Evolutionary conservation across 768 basidiomycete genomes (phyloP), one percentile per base, ranked within the genome.

Genomic region (Hortiboletus flavorubellus): DNA sequence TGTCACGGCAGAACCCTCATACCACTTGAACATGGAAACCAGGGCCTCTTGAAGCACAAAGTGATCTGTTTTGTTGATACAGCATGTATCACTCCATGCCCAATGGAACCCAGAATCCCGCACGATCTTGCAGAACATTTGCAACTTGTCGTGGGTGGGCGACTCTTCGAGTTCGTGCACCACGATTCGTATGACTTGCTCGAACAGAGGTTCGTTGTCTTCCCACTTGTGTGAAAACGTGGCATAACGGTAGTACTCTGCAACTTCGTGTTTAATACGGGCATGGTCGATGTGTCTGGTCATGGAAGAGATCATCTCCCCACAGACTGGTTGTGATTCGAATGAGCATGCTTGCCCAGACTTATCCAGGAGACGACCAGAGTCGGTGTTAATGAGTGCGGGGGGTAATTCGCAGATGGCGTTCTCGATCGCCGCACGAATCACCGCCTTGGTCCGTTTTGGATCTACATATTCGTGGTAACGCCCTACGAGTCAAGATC

Each of bases 301-400:
- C 45, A n/a, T 39, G n/a, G 60, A 60, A 2, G 54, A 56, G 16
- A 53, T 3, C 9, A 56, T 12, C 26, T 56, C 37, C 37, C 14
- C 6, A 29, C 60, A 59, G 9, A 33, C 3, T 23, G 53, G 35
- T 1, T 37, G 18, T 4, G 31, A 39, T 38, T 60, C 53, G 8
- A 60, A 59, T 48, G 41, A 16, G 29, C 37, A n/a, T 0, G 41
- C 53, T 18, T 54, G 56, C 7, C 26, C 30, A 1, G 18, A 26
- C 39, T 51, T 54, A 46, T 51, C 21, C 15, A 31, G 10, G 8
- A 59, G 41, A 38, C 57, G 43, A 2, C 46, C 57, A 2, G 57
- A 46, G 1, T 9, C 29, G 3, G 46, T 60, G 26, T 60, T 49
- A 4, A 54, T 49, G 15, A 61, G 58, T 2, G 54, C 38, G 0